Conservation (phyloP, 2,329 filamentous ascomycete species). For the Penicillium sp. region DNA sequence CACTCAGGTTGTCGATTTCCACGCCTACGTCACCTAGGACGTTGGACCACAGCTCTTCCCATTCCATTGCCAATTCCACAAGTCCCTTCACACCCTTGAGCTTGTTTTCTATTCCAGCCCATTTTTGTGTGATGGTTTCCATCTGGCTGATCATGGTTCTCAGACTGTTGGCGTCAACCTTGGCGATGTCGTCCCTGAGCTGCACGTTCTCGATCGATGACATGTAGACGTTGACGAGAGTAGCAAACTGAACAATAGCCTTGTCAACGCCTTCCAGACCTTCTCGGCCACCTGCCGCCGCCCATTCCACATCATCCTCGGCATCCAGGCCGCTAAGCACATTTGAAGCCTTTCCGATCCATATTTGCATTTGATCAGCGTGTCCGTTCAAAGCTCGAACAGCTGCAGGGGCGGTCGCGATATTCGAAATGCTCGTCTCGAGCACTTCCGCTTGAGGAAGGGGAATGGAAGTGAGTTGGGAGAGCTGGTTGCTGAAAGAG, state of each 20-base stretch:
- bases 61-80: slow-evolving; percentile 97
- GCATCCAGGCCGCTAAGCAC: slow-evolving; percentile 86
- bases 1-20: slow-evolving; percentile 76
- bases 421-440: slow-evolving; percentile 77
- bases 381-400: slow-evolving; percentile 79
- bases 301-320: slow-evolving; percentile 98
- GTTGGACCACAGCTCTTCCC: slow-evolving; percentile 94
- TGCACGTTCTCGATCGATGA: slow-evolving; percentile 91
- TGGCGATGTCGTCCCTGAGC: slow-evolving; percentile 69
- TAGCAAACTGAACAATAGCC: slow-evolving; percentile 80
- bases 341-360: slow-evolving; percentile 89
- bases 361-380: slow-evolving; percentile 86
- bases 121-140: slow-evolving; percentile 80
- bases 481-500: slow-evolving; percentile 90
- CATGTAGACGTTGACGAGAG: slow-evolving; percentile 88
- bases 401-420: slow-evolving; percentile 80
- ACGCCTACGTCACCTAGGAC: slow-evolving; percentile 90
- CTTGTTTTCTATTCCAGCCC: slow-evolving; percentile 75
- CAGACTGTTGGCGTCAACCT: slow-evolving; percentile 69
- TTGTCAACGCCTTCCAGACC: slow-evolving; percentile 57
- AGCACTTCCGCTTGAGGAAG: slow-evolving; percentile 82
- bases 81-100: slow-evolving; percentile 80
- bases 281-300: slow-evolving; percentile 71
- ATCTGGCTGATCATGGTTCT: slow-evolving; percentile 78
- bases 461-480: slow-evolving; percentile 85